Evolutionary conservation across 202 grass and related monocot species (phyloP), one percentile per base, ranked within the genome.

Genomic region (Panicum virgatum): DNA sequence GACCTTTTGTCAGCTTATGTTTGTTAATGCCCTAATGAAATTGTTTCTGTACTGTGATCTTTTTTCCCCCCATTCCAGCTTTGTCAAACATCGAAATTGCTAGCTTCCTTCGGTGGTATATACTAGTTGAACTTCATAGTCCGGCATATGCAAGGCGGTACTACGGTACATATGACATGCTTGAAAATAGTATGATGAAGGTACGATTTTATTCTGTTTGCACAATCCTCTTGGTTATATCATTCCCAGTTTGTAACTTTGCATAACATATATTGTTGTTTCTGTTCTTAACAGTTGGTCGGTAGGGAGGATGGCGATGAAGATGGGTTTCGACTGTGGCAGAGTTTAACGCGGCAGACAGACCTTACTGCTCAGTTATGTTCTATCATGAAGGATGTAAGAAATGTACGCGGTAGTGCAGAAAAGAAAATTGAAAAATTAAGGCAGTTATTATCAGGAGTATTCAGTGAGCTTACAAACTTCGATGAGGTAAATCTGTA

Each of bases 41-140:
- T 6, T 42, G 14, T 37, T 64, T 27, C 19, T 37, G 26, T 47
- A 74, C 59, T 42, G 15, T 80, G 23, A 77, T 86, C 30, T 40
- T 9, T 27, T n/a, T n/a, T n/a, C n/a, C n/a, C n/a, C n/a, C 62
- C 65, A 30, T 86, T 89, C 62, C 87, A 99, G 96, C 96, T 80
- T 81, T 96, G 73, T 99, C 96, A 83, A 99, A 99, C 85, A 93
- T 99, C 81, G 93, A 99, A 85, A 96, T 99, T 82, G 96, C 91
- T 57, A 99, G 96, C 84, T 99, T 99, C 83, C 85, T 99, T 69
- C 91, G 91, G 61, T 99, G 96, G 96, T 99, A 99, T 81, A 86
- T 99, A 58, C 73, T 94, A 69, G 96, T 99, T 44, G 96, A 99
- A 84, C 91, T 99, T 80, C 93, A 89, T 32, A 84, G 91, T 84